Evolutionary conservation across 176 grass and related monocot genomes (phyloP).

Genomic region (Eragrostis nindensis): DNA sequence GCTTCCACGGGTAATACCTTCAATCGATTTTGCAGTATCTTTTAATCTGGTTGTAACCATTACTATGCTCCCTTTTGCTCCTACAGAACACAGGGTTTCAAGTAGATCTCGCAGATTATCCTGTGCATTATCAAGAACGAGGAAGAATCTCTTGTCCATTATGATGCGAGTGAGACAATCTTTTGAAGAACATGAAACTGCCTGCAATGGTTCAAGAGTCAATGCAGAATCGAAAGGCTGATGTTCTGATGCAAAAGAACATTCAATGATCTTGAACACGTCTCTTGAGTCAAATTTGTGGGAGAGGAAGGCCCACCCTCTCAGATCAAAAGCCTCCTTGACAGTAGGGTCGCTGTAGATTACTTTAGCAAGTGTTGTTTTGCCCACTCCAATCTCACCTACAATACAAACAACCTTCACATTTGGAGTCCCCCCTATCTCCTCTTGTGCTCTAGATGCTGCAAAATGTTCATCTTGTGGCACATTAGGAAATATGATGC

Average conservation of each 20-base stretch:
- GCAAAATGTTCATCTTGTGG: not conserved
- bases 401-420: slow-evolving; percentile 40
- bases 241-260: too few species aligned
- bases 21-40: not conserved
- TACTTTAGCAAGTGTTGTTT: slow-evolving; percentile 45
- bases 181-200: too few species aligned
- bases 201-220: too few species aligned
- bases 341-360: slow-evolving; percentile 35
- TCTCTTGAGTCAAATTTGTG: too few species aligned
- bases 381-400: slow-evolving; percentile 50
- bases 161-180: too few species aligned
- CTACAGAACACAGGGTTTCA: not conserved
- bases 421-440: too few species aligned
- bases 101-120: not conserved
- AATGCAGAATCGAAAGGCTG: not conserved
- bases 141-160: slow-evolving; percentile 27
- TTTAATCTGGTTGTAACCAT: slow-evolving; percentile 9
- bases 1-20: too few species aligned
- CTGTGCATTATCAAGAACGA: slow-evolving; percentile 44
- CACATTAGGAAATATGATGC: not conserved
- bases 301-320: slow-evolving; percentile 1
- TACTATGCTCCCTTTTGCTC: not conserved
- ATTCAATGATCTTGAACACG: too few species aligned
- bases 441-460: too few species aligned
- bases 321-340: slow-evolving; percentile 8